phyloP scores from a whole-genome alignment of 2,329 filamentous ascomycete species.

The Talaromyces sp. region DNA sequence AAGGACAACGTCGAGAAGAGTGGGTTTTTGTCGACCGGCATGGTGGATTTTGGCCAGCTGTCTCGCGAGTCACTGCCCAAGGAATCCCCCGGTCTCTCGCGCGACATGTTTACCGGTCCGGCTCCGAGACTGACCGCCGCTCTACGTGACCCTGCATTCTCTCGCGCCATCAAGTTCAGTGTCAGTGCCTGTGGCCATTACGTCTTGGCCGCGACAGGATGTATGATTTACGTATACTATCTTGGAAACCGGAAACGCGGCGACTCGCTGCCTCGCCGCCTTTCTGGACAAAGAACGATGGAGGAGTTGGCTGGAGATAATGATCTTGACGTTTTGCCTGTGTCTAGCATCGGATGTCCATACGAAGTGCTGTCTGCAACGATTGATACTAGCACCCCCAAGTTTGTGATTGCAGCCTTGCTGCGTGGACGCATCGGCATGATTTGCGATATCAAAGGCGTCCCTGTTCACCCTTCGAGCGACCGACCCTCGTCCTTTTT shows the following conservation, averaged over 20 bases:
- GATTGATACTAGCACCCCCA: constrained; percentile 57
- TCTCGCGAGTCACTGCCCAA: constrained; percentile 14
- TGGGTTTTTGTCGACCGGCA: constrained; percentile 36
- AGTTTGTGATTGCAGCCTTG: constrained; percentile 55
- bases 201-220: constrained; percentile 52
- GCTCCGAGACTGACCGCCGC: constrained; percentile 21
- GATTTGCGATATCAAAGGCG: constrained; percentile 50
- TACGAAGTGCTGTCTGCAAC: constrained; percentile 55
- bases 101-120: constrained; percentile 13
- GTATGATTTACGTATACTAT: constrained; percentile 54
- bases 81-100: constrained; percentile 11
- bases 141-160: constrained; percentile 13
- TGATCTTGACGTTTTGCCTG: constrained; percentile 35
- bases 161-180: constrained; percentile 40
- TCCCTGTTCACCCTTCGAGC: constrained; percentile 10
- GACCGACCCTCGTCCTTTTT: constrained; percentile 12
- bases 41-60: constrained; percentile 24
- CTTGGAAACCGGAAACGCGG: constrained; percentile 25
- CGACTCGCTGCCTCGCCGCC: constrained; percentile 5
- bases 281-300: constrained; percentile 8
- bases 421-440: constrained; percentile 58
- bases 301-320: constrained; percentile 22
- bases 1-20: constrained; percentile 25
- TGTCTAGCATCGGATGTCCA: constrained; percentile 55
- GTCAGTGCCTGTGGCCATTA: constrained; percentile 57